Evolutionary conservation across 148 eudicot species (phyloP), one percentile per base, ranked within the genome.

Genomic region (Diospyros lotus): DNA sequence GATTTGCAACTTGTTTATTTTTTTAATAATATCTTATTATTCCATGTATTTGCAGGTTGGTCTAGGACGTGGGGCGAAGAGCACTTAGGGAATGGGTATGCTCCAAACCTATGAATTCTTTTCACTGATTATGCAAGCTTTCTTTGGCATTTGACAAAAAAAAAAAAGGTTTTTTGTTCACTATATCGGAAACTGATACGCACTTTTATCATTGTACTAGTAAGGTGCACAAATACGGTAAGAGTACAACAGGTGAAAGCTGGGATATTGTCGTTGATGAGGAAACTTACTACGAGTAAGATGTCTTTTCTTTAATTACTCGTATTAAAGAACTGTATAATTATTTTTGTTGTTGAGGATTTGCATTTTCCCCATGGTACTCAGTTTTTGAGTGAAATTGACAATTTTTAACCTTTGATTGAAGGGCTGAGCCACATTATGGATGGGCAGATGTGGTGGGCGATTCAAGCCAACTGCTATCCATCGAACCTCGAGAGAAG

Each of bases 381-480:
- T 77, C 6, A 39, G 39, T 55, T 58, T 76, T 58, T 53, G 44
- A 14, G 56, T 14, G 2, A 18, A n/a, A 41, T 58, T 64, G 51
- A 56, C 48, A 4, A 12, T 66, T 28, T 61, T 41, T 43, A 54
- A 12, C 69, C 54, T 28, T 55, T 77, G 58, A 42, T 77, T 68
- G 78, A 71, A 94, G 98, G 89, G 91, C 93, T 72, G 96, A 94
- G 43, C 97, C 98, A 66, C 98, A 94, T 83, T 92, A 92, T 45
- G 98, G 98, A 81, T 94, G 98, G 98, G 98, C 97, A 3, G 98
- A 94, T 65, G 94, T 94, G 5, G 97, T 94, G 58, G 98, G 98
- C 12, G 97, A 94, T 84, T 94, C 98, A 17, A 86, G 82, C 38
- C 97, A 92, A 75, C 77, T 94, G 81, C 86, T 94, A 62, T 94